Conservation (phyloP, 2,329 filamentous ascomycete species). For the Beauveria pseudobassiana region DNA sequence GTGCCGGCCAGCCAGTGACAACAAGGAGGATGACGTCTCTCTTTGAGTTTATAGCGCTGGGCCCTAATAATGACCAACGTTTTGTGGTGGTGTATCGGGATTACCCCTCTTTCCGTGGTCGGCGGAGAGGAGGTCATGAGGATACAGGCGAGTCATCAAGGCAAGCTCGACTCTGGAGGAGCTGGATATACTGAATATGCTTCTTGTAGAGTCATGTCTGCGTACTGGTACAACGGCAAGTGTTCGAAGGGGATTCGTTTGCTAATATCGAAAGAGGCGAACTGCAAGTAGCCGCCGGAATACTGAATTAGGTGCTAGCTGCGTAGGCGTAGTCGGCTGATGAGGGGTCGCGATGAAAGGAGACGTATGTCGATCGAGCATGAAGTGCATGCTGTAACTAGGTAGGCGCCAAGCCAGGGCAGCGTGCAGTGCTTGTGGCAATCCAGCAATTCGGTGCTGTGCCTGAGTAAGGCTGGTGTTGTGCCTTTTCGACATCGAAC, state of each 20-base stretch:
- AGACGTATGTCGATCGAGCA: background rate
- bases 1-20: background rate
- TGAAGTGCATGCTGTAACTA: background rate
- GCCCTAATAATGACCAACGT: background rate
- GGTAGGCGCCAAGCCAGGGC: too few species aligned
- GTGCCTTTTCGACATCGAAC: background rate
- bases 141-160: constrained; percentile 1
- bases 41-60: background rate
- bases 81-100: background rate
- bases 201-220: too few species aligned
- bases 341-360: background rate
- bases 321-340: background rate
- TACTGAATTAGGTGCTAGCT: background rate
- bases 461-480: background rate
- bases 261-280: background rate
- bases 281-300: background rate
- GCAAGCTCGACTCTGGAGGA: too few species aligned
- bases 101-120: constrained; percentile 5
- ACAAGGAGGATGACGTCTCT: background rate
- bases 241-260: too few species aligned
- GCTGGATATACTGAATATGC: too few species aligned
- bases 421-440: too few species aligned
- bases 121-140: background rate
- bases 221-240: too few species aligned
- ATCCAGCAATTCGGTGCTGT: too few species aligned